A percentile compares a stretch with the other conserved stretches of the same genome.
Conservation (phyloP, 2,329 filamentous ascomycete species). For the Thielaviopsis euricoi region DNA sequence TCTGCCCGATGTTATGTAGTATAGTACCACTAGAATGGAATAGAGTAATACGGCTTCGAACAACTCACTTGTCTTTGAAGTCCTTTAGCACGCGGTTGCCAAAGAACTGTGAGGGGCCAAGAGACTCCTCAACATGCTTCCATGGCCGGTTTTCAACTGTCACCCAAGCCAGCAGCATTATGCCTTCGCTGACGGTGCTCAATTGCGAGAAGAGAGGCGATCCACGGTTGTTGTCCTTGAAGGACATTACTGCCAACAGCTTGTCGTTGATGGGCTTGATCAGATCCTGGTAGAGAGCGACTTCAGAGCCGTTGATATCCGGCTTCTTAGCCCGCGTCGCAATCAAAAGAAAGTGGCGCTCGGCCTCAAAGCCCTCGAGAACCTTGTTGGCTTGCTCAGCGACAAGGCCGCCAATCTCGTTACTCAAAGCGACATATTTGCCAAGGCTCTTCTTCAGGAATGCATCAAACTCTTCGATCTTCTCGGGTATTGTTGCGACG, state of each 20-base stretch:
- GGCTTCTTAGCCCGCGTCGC: slow-evolving; percentile 88
- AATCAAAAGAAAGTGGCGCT: slow-evolving; percentile 76
- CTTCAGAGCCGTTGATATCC: slow-evolving; percentile 43
- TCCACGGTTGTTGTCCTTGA: slow-evolving; percentile 67
- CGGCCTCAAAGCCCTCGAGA: slow-evolving; percentile 55
- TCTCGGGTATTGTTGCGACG: slow-evolving; percentile 49
- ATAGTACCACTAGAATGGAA: neutral
- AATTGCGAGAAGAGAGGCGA: slow-evolving; percentile 66
- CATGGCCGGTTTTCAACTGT: slow-evolving; percentile 66
- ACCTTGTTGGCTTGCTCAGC: slow-evolving; percentile 55
- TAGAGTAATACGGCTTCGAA: neutral
- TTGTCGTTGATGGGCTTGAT: slow-evolving; percentile 76
- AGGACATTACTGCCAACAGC: slow-evolving; percentile 60
- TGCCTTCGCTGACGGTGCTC: slow-evolving; percentile 76
- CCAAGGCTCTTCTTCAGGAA: slow-evolving; percentile 59
- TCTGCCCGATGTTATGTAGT: neutral
- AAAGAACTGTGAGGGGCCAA: slow-evolving; percentile 78
- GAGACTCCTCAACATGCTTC: slow-evolving; percentile 69
- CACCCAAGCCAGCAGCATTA: slow-evolving; percentile 82
- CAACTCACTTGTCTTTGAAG: slow-evolving; percentile 50
- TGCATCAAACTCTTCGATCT: slow-evolving; percentile 75
- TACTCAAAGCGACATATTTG: slow-evolving; percentile 62
- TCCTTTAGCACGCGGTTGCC: slow-evolving; percentile 89
- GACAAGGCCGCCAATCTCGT: slow-evolving; percentile 59
- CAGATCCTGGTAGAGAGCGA: slow-evolving; percentile 54